Evolutionary conservation across 1,284 basidiomycete species (phyloP), one percentile per base, ranked within the genome.

Genomic region (Uromyces viciae-fabae): DNA sequence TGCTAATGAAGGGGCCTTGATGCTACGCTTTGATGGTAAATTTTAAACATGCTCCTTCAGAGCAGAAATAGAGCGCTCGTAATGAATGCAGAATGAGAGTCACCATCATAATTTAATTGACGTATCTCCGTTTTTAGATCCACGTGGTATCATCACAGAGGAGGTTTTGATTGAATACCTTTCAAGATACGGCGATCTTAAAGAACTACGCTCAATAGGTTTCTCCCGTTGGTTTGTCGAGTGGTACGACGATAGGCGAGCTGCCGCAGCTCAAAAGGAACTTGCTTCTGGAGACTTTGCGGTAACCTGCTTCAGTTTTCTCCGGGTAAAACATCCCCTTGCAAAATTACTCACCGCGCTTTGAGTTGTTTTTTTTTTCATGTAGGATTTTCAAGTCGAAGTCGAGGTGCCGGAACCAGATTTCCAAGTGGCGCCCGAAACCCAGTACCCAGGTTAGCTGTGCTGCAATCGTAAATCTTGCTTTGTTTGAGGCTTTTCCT

Each of bases 171-270:
- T 62, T 15, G 78, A 80, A 15, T 80, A 80, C 46, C 40, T 80
- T 8, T 31, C 46, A 49, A 43, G 78, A 64, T 80, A 73, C 43
- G 78, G 78, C 25, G 78, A 80, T 36, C 56, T 80, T n/a, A 80
- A 73, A 64, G 78, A 28, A 15, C 66, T 80, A 40, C 49, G 68
- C 15, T 38, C 19, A 7, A 42, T 73, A n/a, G 78, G 68, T 38
- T 28, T 36, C 25, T 46, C 56, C 33, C 78, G 43, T 62, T 80
- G 78, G 78, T 56, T 46, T 43, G 78, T 64, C 3, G 78, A 80
- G 54, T 80, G 58, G 54, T 80, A 72, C 31, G 78, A 80, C 52
- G 78, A 80, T 56, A 54, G 68, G 31, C 68, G 69, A 49, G 78
- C 78, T 7, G 58, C 28, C 25, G 69, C 69, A 15, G 78, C 78